These are phyloP conservation scores for Aegle marmelos DNA, from an alignment of 345 rosid genomes.

Conservation along the genomic window DNA sequence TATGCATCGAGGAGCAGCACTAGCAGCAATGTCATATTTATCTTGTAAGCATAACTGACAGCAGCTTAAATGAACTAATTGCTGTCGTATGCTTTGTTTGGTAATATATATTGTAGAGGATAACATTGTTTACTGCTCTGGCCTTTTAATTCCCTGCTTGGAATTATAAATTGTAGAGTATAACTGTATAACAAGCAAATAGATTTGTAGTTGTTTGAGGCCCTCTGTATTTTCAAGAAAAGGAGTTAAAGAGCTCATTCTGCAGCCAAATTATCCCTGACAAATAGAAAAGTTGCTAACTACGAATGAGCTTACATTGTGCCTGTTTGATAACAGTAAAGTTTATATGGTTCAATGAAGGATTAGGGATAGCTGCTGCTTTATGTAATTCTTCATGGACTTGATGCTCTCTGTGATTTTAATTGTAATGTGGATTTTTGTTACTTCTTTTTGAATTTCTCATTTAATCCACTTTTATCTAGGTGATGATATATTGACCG, in stretches of 20 bases:
- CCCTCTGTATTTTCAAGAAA: not conserved
- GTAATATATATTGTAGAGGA: not conserved
- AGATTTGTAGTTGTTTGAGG: not conserved
- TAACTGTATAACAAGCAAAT: not conserved
- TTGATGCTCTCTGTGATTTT: not conserved
- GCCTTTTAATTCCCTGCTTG: not conserved
- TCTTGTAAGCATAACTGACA: constrained; percentile 54
- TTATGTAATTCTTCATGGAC: constrained; percentile 1
- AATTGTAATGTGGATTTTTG: not conserved
- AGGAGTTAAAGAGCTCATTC: not conserved
- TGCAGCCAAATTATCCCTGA: not conserved
- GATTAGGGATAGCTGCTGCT: not conserved
- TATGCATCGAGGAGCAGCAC: constrained; percentile 98
- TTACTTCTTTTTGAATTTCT: not conserved
- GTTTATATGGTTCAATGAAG: not conserved
- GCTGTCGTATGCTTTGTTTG: not conserved
- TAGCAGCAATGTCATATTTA: constrained; percentile 92
- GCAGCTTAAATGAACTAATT: not conserved
- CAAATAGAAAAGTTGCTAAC: not conserved
- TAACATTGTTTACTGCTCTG: not conserved
- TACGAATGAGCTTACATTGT: not conserved
- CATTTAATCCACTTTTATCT: not conserved
- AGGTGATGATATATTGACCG: not conserved
- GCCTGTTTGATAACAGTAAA: not conserved
- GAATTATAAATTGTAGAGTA: not conserved